Evolutionary conservation across 169 alveolate species (phyloP), one percentile per base, ranked within the genome.

Genomic region (Babesia caballi): DNA sequence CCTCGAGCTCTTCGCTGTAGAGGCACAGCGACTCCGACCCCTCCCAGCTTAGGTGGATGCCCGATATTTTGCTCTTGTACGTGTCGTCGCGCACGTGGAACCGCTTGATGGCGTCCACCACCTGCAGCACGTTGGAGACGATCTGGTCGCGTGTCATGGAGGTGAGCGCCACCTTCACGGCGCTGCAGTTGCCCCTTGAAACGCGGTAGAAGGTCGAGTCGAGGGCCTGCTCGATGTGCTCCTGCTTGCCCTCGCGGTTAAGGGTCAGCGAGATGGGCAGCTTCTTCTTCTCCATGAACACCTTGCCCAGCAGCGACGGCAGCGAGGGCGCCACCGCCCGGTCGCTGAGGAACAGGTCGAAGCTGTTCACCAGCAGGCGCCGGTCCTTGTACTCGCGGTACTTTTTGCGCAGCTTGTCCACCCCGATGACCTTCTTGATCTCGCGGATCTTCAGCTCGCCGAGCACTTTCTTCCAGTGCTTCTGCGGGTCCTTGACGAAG

Each of bases 401-500:
- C 66, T 74, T 77, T 49, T 72, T 82, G 27, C 76, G 49, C 21
- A 82, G 36, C 60, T 82, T 82, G 3, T 66, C 59, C 1, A 82
- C 81, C 4, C 65, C 76, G 7, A 82, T 82, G 19, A 82, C 87
- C 77, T 78, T 78, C 77, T 78, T 72, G 17, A 78, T 61, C 38
- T 78, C 83, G n/a, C 66, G 87, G 8, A 78, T 58, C 12, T 70
- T 70, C 27, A 60, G 40, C 14, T 53, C 77, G 32, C 30, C 28
- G 0, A 78, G 15, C 25, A 60, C 69, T 32, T 68, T 35, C 63
- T 78, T 78, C 87, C 87, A 78, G 30, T 54, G 52, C 36, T 78
- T 69, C 59, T 78, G 87, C 0, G 87, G 87, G 51, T 78, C 87
- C 68, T 78, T 78, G 9, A 78, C 87, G 38, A 78, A 60, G 6